Base-by-base conservation (phyloP, 78 protist genomes). In the Bodo saltans region DNA sequence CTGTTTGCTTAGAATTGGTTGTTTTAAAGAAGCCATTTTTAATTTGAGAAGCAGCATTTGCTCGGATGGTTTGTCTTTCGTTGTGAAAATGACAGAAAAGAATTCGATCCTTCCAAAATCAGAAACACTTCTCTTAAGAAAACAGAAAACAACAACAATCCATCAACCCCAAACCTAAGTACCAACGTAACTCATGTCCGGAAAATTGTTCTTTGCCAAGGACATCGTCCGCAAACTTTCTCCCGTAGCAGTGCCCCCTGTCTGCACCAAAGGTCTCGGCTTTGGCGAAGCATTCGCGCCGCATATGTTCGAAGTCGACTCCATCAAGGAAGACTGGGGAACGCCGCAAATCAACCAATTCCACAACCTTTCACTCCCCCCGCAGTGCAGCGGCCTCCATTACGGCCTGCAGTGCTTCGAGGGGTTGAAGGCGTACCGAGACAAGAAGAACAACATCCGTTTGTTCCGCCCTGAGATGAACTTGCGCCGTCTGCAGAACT, bases 381-480 rank as follows among this genome's bases (percentile, higher is more conserved):
- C 98, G 21, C 92, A 95, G 0, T 39, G 93, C 32, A 74, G 89
- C 21, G 81, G 84, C 4, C 86, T 97, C 27, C 99, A 97, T 83
- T 96, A 97, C 89, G 98, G 92, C 29, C 70, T 94, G 12, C 90
- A 91, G 90, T 90, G 94, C 84, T 98, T 98, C 80, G 99, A 98
- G 80, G 99, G 99, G 47, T 83, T 96, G 95, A 96, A 96, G 91
- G 98, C 98, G 29, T 96, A 93, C 91, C 87, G 79, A 69, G 92
- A 85, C 33, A 40, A 8, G 37, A 68, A 88, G 26, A 71, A 83
- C 70, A 68, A 70, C 12, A 74, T 92, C 29, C 78, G 91, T 42
- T 39, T 95, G 33, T 95, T 94, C 87, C 86, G 99, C 67, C 99
- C 99, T 12, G 88, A 86, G 53, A 90, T 73, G 88, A 98, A 98